These are phyloP conservation scores for Exophiala sp. DNA, from an alignment of 2,329 filamentous ascomycete genomes.

Conservation along the genomic window DNA sequence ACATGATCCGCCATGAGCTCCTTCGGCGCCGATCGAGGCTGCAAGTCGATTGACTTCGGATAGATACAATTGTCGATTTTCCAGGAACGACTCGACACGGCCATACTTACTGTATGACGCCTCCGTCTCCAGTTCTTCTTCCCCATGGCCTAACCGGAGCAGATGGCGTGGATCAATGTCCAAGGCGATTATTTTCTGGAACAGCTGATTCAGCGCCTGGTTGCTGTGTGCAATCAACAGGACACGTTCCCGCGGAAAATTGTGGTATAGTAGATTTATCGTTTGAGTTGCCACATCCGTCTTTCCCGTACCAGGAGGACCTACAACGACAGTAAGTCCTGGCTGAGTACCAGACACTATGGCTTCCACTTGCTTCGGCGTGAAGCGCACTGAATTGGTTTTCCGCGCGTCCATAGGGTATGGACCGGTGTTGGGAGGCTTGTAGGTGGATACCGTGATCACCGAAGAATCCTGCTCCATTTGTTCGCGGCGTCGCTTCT, in stretches of 20 bases:
- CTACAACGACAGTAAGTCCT: constrained; percentile 86
- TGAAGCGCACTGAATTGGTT: constrained; percentile 79
- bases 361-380: constrained; percentile 82
- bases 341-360: constrained; percentile 92
- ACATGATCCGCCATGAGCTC: constrained; percentile 91
- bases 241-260: constrained; percentile 88
- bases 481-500: constrained; percentile 78
- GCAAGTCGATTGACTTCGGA: constrained; percentile 81
- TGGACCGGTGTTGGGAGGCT: constrained; percentile 78
- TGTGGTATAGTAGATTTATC: constrained; percentile 98
- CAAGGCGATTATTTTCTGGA: constrained; percentile 93
- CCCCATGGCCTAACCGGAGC: constrained; percentile 84
- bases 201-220: constrained; percentile 93
- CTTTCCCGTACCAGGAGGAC: constrained; percentile 93
- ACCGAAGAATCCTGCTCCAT: constrained; percentile 59
- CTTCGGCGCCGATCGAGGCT: constrained; percentile 74
- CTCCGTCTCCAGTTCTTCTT: constrained; percentile 85
- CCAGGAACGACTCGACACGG: constrained; percentile 88
- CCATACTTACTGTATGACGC: constrained; percentile 89
- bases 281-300: constrained; percentile 99
- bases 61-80: constrained; percentile 73
- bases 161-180: constrained; percentile 95
- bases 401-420: constrained; percentile 81
- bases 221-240: constrained; percentile 94
- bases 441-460: constrained; percentile 82